These are phyloP conservation scores for Citeromyces matritensis DNA, from an alignment of 805 yeast species.

Conservation along the genomic window DNA sequence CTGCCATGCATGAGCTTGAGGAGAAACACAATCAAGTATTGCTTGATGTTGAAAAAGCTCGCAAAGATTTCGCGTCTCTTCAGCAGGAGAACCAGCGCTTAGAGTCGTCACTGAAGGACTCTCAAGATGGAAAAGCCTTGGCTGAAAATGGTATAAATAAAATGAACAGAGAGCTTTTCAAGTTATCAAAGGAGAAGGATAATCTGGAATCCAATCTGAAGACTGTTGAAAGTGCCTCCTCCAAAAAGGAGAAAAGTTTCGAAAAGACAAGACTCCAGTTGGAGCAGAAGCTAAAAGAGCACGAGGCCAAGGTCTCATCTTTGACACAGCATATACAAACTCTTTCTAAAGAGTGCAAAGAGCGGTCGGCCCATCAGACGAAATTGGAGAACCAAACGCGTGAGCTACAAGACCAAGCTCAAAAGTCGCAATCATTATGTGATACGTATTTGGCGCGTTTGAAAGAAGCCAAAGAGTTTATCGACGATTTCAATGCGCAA, in stretches of 20 bases:
- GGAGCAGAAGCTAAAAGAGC: constrained; percentile 9
- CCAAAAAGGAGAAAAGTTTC: constrained; percentile 13
- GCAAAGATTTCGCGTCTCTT: constrained; percentile 5
- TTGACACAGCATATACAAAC: constrained; percentile 8
- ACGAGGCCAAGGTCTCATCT: constrained; percentile 8
- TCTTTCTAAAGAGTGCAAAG: neutral
- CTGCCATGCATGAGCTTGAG: neutral
- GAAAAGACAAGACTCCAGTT: constrained; percentile 16
- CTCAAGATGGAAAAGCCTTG: constrained; percentile 9
- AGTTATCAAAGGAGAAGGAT: constrained; percentile 43
- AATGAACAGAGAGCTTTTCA: constrained; percentile 73
- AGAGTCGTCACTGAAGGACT: constrained; percentile 14
- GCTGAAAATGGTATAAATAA: constrained; percentile 84
- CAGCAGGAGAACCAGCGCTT: constrained; percentile 15
- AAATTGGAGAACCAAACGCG: too few species aligned
- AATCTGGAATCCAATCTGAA: constrained; percentile 27
- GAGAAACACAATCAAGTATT: constrained; percentile 1
- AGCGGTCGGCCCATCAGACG: too few species aligned
- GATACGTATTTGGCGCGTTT: too few species aligned
- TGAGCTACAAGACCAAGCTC: too few species aligned
- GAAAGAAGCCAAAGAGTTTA: too few species aligned
- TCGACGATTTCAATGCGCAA: too few species aligned
- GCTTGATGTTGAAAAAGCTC: constrained; percentile 7
- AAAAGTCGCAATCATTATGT: too few species aligned
- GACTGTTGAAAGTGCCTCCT: constrained; percentile 24